phyloP scores from a whole-genome alignment of 441 rosid species.

The Pelargonium hybrid region DNA sequence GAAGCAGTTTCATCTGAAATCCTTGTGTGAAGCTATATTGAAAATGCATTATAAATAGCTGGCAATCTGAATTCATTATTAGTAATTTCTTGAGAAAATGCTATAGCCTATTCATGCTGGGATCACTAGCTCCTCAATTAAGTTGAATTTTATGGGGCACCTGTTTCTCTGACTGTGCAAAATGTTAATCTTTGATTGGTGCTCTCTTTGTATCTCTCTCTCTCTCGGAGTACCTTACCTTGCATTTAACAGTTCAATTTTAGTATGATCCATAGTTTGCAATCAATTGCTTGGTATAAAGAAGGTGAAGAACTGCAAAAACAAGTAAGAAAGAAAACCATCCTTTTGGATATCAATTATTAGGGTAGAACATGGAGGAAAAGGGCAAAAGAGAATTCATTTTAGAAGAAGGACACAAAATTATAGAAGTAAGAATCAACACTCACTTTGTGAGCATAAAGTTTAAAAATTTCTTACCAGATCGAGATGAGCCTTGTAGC shows the following conservation, averaged over 20 bases:
- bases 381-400: background rate
- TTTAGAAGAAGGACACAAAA: background rate
- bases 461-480: background rate
- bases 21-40: background rate
- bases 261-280: background rate
- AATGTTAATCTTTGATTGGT: background rate
- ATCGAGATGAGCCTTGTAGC: background rate
- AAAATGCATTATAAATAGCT: background rate
- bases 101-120: background rate
- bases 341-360: background rate
- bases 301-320: background rate
- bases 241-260: background rate
- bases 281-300: background rate
- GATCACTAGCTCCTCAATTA: background rate
- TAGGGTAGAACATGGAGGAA: background rate
- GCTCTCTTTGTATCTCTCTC: background rate
- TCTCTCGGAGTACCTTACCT: background rate
- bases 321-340: background rate
- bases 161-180: background rate
- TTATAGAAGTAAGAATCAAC: constrained; percentile 4
- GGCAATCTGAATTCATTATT: background rate
- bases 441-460: background rate
- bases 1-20: background rate
- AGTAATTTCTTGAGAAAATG: background rate
- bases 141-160: background rate